Evolutionary conservation across 2,329 filamentous ascomycete species (phyloP), one percentile per base, ranked within the genome.

Genomic region (Lecanoromycetidae sp.): DNA sequence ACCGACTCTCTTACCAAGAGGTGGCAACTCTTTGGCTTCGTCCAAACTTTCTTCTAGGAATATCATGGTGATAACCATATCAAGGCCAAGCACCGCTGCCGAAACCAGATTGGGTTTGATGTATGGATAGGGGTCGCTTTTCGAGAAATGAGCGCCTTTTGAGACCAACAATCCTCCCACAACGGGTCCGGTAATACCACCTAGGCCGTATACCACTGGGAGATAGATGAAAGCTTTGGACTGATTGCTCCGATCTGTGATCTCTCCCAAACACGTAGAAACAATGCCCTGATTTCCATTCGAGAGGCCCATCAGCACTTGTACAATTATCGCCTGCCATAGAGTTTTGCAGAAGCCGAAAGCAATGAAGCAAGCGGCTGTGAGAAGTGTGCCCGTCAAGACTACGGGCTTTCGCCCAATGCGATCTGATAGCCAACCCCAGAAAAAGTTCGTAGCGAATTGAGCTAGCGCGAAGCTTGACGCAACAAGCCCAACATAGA

Each of bases 221-320:
- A 98, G 70, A 68, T 94, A 98, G 1, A 85, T 91, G 58, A 98
- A 98, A 0, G 87, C 91, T 44, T 77, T 76, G 59, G 86, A 91
- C 71, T 98, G 91, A 63, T 98, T 98, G 54, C 83, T 91, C 46
- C 87, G 79, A 61, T 96, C 88, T 1, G 91, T 98, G 44, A 98
- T 83, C 63, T 98, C 91, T 33, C 91, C 91, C 40, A 98, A 65
- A 40, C 90, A 94, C 0, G 91, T 95, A 6, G 87, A 90, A 12
- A 98, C 87, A 10, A 95, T 81, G 4, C 87, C 90, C 25, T 91
- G 87, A 58, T 98, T 98, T 44, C 91, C 91, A 62, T 96, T 98
- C 43, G 94, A 77, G 44, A 94, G 62, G 3, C 91, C 91, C 87
- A 96, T 95, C 53, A 88, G 68, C 2, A 83, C 77, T 61, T 98